A percentile compares a stretch with the other conserved stretches of the same genome.
Conservation (phyloP, 2,329 filamentous ascomycete genomes). For the Aspergillus carbonarius region DNA sequence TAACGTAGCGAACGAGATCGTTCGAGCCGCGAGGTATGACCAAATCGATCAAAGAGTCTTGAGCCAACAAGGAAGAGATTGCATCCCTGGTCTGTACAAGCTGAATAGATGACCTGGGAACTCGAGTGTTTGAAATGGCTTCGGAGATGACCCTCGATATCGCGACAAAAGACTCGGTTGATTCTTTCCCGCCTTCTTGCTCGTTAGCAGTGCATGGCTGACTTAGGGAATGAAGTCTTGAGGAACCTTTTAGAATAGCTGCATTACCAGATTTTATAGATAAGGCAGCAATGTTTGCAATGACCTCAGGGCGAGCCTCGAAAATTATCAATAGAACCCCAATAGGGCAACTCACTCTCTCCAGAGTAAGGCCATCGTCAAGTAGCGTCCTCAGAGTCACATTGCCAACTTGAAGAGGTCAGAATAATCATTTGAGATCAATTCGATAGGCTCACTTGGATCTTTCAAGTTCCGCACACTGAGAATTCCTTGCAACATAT, state of each 20-base stretch:
- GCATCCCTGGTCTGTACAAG: conserved; percentile 91
- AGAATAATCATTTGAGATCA: neutral
- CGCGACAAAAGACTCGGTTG: conserved; percentile 87
- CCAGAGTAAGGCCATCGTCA: conserved; percentile 80
- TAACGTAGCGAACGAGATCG: conserved; percentile 86
- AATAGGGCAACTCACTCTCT: conserved; percentile 89
- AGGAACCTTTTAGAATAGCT: conserved; percentile 81
- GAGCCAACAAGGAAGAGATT: conserved; percentile 80
- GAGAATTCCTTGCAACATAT: conserved; percentile 93
- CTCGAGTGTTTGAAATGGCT: conserved; percentile 69
- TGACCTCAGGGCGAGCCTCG: conserved; percentile 94
- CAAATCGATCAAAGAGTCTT: conserved; percentile 87
- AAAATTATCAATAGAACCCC: conserved; percentile 98
- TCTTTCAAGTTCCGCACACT: conserved; percentile 83
- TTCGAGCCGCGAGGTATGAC: conserved; percentile 92
- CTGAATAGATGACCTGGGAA: conserved; percentile 85
- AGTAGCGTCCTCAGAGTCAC: conserved; percentile 79
- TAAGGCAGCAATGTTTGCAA: conserved; percentile 94
- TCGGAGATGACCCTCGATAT: conserved; percentile 82
- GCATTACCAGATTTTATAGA: conserved; percentile 97
- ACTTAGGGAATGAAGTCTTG: neutral
- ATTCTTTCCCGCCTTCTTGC: conserved; percentile 80
- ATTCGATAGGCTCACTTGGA: conserved; percentile 64
- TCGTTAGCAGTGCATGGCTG: conserved; percentile 6
- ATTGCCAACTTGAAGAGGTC: conserved; percentile 65